These are phyloP conservation scores for Gamarada debralockiae DNA, from an alignment of 495 filamentous ascomycete species.

Conservation along the genomic window DNA sequence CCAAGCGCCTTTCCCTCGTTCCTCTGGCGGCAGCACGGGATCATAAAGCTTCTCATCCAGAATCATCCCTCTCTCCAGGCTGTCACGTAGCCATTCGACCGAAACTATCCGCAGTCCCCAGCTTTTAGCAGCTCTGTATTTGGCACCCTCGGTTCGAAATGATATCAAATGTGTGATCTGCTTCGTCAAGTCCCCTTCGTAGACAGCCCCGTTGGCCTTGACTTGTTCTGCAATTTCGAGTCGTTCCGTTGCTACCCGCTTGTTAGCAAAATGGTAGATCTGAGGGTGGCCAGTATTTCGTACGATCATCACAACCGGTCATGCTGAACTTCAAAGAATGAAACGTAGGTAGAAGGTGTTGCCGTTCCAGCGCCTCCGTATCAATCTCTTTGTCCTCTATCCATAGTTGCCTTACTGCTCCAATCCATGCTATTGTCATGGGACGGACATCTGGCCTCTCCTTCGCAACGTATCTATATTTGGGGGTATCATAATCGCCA, in stretches of 20 bases:
- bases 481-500: slow-evolving; percentile 79
- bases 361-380: slow-evolving; percentile 58
- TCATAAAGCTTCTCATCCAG: slow-evolving; percentile 82
- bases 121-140: slow-evolving; percentile 77
- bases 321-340: slow-evolving; percentile 71
- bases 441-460: slow-evolving; percentile 81
- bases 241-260: slow-evolving; percentile 56
- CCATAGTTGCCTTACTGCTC: slow-evolving; percentile 79
- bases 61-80: slow-evolving; percentile 87
- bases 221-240: slow-evolving; percentile 63
- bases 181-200: slow-evolving; percentile 81
- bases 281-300: slow-evolving; percentile 27
- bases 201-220: slow-evolving; percentile 67
- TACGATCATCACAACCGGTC: slow-evolving; percentile 86
- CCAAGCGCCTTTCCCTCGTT: slow-evolving; percentile 80
- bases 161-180: slow-evolving; percentile 86
- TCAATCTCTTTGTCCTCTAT: slow-evolving; percentile 77
- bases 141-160: slow-evolving; percentile 70
- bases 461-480: slow-evolving; percentile 93
- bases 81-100: slow-evolving; percentile 81
- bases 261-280: slow-evolving; percentile 1
- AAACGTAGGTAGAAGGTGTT: slow-evolving; percentile 59
- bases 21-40: slow-evolving; percentile 58
- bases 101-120: slow-evolving; percentile 79
- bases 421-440: slow-evolving; percentile 75